Evolutionary conservation across 257 asterid genomes (phyloP), one percentile per base, ranked within the genome.

Genomic region (Jasminum sambac): DNA sequence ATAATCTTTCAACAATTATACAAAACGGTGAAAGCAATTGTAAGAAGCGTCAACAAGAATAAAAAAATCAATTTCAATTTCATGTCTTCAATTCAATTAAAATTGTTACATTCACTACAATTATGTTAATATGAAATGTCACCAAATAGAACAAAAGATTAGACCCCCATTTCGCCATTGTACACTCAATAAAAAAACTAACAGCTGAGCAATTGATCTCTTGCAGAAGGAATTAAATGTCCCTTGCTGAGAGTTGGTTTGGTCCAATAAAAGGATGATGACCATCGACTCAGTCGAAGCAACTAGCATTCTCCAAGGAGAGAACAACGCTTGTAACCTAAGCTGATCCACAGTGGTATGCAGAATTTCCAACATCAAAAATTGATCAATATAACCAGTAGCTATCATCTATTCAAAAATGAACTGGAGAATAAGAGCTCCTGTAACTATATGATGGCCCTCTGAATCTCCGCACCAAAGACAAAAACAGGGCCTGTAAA

Each of bases 371-470:
- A 55, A 55, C 19, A 55, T 55, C 14, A 21, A 30, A 55, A 55
- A 10, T 21, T 21, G 34, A 0, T 21, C 34, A 55, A 55, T 19
- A 55, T 55, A 23, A 5, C 2, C 11, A 19, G 5, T 52, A 8
- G 26, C 13, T 8, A 19, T 55, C 62, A 42, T 30, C 10, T 11
- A 0, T 12, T 86, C 92, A 94, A 77, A 94, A 94, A 52, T 88
- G 71, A 60, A 94, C 96, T 6, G 96, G 96, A 64, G 97, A 89
- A 83, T 94, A 94, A 25, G 99, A 80, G 80, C 91, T 91, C 78
- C 96, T 78, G 78, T 89, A 72, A 63, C 86, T 83, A 55, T 83
- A 80, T 63, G 96, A 91, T 60, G 96, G 97, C 74, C 99, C 96
- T 73, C 89, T 81, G 78, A 87, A 86, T 85, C 93, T 83, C 77